phyloP scores from a whole-genome alignment of 2,329 filamentous ascomycete species.

The Colletotrichum tropicale region DNA sequence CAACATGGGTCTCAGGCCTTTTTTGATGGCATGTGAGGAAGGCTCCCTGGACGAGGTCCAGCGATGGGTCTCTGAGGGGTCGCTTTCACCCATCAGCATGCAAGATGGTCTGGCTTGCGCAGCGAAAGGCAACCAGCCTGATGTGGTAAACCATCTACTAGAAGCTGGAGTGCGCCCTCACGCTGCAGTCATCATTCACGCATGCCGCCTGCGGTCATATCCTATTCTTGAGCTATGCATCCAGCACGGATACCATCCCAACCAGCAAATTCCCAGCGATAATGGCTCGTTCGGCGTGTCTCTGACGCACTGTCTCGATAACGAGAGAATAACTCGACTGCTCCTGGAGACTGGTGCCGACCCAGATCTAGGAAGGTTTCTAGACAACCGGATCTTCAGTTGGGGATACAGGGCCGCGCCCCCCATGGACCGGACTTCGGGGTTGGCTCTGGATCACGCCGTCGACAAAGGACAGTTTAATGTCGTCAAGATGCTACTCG shows the following conservation, averaged over 20 bases:
- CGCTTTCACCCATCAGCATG: not conserved
- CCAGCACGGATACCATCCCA: not conserved
- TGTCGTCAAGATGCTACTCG: not conserved
- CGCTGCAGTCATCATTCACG: not conserved
- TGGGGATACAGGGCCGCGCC: not conserved
- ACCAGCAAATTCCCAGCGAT: not conserved
- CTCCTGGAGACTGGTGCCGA: not conserved
- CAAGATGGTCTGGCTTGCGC: not conserved
- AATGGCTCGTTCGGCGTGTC: not conserved
- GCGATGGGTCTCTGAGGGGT: not conserved
- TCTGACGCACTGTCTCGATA: not conserved
- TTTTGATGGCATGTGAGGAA: not conserved
- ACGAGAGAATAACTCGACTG: not conserved
- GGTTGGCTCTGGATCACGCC: not conserved
- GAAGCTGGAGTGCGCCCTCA: not conserved
- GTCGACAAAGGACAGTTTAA: not conserved
- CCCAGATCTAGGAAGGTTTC: not conserved
- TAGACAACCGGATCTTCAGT: not conserved
- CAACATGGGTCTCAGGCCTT: not conserved
- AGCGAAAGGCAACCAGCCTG: not conserved
- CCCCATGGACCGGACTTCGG: not conserved
- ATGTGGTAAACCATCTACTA: not conserved
- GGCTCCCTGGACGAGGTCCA: not conserved
- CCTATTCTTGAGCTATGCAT: not conserved
- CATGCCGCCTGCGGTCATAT: not conserved